Percentiles rank a stretch among this genome's conserved stretches.
Evolutionary conservation across 192 early-diverging fungal genomes (phyloP).

Genomic region (Linderina pennispora): DNA sequence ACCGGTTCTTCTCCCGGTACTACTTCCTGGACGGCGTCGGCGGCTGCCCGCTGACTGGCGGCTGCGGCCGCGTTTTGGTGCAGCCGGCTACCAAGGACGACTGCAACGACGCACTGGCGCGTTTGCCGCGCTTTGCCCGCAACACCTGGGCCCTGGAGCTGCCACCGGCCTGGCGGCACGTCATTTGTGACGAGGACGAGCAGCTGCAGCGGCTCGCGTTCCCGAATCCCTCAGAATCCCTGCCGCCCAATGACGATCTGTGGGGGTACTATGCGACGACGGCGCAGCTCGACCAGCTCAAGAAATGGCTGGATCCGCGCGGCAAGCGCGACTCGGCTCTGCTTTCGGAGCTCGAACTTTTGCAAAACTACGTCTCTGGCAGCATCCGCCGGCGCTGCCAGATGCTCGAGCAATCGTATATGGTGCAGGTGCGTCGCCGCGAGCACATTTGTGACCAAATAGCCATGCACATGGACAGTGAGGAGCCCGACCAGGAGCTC

Average conservation of each 20-base stretch:
- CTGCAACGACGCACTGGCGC: conserved; percentile 4
- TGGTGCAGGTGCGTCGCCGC: conserved; percentile 15
- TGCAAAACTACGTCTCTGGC: conserved; percentile 31
- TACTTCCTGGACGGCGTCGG: conserved; percentile 87
- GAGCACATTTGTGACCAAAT: conserved; percentile 22
- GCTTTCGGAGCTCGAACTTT: conserved; percentile 50
- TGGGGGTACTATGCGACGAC: conserved; percentile 51
- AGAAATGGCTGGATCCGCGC: conserved; percentile 69
- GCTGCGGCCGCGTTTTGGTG: conserved; percentile 56
- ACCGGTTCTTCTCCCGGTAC: conserved; percentile 84
- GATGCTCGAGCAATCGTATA: conserved; percentile 24
- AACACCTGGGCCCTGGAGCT: conserved; percentile 37
- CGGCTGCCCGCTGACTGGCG: conserved; percentile 36
- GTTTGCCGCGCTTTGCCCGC: conserved; percentile 13
- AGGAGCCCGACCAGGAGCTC: not conserved
- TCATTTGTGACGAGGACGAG: conserved; percentile 11
- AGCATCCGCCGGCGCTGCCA: conserved; percentile 56
- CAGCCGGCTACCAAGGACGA: conserved; percentile 50
- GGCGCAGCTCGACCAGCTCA: conserved; percentile 59
- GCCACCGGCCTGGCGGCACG: conserved; percentile 35
- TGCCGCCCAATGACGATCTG: conserved; percentile 9
- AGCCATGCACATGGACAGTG: conserved; percentile 2
- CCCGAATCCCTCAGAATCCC: conserved; percentile 3
- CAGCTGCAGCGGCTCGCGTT: conserved; percentile 3
- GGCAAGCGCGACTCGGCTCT: conserved; percentile 70